Evolutionary conservation across 805 yeast genomes (phyloP).

Genomic region (Suhomyces pyralidae): DNA sequence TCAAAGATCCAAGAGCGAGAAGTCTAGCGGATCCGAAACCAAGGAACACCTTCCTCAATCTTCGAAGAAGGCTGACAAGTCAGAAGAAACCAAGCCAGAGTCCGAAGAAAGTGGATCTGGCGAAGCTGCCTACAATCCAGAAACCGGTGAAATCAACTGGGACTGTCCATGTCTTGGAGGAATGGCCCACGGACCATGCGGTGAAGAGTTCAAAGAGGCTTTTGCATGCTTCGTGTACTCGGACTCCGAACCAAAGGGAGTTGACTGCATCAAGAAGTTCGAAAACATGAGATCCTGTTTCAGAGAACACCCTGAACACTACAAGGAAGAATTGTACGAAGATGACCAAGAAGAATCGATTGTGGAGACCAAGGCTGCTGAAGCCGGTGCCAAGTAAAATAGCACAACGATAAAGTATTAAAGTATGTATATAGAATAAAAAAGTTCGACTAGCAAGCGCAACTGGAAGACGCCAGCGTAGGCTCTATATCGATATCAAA

Average conservation of each 20-base stretch:
- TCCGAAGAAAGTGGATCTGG: conserved; percentile 16
- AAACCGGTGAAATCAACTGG: conserved; percentile 99
- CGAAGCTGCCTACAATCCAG: conserved; percentile 84
- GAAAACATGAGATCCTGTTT: conserved; percentile 92
- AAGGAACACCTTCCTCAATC: background rate
- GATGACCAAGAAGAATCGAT: conserved; percentile 39
- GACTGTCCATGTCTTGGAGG: conserved; percentile 99
- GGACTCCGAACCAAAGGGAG: conserved; percentile 92
- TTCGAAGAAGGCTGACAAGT: background rate
- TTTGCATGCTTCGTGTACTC: conserved; percentile 94
- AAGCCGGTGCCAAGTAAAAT: background rate
- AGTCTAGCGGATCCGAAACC: background rate
- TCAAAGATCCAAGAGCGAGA: background rate
- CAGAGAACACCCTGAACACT: conserved; percentile 87
- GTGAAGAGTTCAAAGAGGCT: conserved; percentile 91
- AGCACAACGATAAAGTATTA: background rate
- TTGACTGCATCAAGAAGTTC: conserved; percentile 90
- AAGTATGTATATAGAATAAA: background rate
- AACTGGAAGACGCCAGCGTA: conserved; percentile 9
- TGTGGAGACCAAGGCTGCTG: conserved; percentile 4
- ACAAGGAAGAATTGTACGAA: conserved; percentile 85
- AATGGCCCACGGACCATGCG: conserved; percentile 99
- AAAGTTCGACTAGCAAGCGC: conserved; percentile 17
- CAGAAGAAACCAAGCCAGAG: background rate
- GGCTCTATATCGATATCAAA: conserved; percentile 30